phyloP scores from a whole-genome alignment of 2,329 filamentous ascomycete species.

The Helotiales sp. region DNA sequence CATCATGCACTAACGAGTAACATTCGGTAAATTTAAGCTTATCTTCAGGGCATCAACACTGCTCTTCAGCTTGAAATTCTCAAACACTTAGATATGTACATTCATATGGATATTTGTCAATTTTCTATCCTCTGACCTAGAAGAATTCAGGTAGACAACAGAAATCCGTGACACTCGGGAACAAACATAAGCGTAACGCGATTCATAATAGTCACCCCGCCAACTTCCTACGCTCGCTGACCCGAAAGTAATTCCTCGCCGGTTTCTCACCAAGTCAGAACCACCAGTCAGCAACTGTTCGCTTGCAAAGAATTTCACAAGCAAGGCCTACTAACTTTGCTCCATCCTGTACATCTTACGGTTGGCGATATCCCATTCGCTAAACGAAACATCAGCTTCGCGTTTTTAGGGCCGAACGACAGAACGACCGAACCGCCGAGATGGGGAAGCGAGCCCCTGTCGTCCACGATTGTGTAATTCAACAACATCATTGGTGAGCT shows the following conservation, averaged over 20 bases:
- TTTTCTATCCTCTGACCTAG: too few relatives aligned
- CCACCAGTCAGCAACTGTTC: background rate
- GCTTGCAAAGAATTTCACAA: background rate
- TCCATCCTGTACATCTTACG: background rate
- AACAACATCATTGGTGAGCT: background rate
- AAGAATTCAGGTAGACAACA: too few relatives aligned
- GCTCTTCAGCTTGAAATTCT: too few relatives aligned
- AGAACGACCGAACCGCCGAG: background rate
- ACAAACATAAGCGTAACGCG: too few relatives aligned
- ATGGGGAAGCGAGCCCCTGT: background rate
- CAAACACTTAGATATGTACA: too few relatives aligned
- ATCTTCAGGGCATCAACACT: background rate
- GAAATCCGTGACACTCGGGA: too few relatives aligned
- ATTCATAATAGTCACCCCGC: too few relatives aligned
- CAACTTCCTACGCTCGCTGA: too few relatives aligned
- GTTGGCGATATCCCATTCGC: background rate
- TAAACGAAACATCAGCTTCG: background rate
- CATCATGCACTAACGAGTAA: background rate
- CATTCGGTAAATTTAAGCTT: conserved; percentile 2
- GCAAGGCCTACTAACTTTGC: background rate
- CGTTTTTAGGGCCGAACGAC: background rate
- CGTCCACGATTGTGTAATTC: too few relatives aligned
- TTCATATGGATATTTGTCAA: too few relatives aligned
- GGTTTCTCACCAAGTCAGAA: background rate
- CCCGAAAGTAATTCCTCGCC: too few relatives aligned